Evolutionary conservation across 1,284 basidiomycete genomes (phyloP), one percentile per base, ranked within the genome.

Genomic region (Trametes polyzona): DNA sequence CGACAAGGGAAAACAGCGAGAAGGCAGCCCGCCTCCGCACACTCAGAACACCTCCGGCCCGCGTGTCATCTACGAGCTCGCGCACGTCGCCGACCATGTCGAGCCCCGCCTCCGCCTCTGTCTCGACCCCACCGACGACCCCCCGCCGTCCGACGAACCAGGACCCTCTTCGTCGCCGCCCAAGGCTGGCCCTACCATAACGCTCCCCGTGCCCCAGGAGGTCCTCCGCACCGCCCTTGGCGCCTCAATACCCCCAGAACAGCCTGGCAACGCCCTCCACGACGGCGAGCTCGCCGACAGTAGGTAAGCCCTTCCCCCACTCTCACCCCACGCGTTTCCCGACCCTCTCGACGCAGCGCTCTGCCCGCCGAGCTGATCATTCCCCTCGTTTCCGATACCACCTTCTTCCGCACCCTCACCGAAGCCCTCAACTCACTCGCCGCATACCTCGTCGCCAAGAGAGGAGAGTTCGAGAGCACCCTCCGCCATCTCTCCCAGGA

Each of bases 331-430:
- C 26, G 8, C 30, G 5, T 30, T n/a, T 16, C 26, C 46, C 40
- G 27, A 59, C 30, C 21, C 12, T 30, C 11, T 6, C 26, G 24
- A 19, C 37, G 1, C 21, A 63, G 62, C 42, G 37, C 47, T 3
- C 51, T 57, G 3, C 53, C 59, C 8, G 75, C 76, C 24, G 90
- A 94, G 67, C 73, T 95, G 17, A 79, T 95, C 56, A 90, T 97
- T 42, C 91, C 93, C 2, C 83, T 98, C 10, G 80, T 82, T 17
- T 88, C 93, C 30, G 94, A 97, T 68, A 81, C 84, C 29, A 84
- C 82, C 1, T 98, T 98, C 76, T 92, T 96, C 71, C 82, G 87
- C 37, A 81, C 93, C 8, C 82, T 96, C 39, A 86, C 83, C 0
- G 82, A 83, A 0, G 87, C 92, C 3, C 78, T 97, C 21, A 80